Evolutionary conservation across 441 rosid genomes (phyloP), one percentile per base, ranked within the genome.

Genomic region (Jatropha podagrica): DNA sequence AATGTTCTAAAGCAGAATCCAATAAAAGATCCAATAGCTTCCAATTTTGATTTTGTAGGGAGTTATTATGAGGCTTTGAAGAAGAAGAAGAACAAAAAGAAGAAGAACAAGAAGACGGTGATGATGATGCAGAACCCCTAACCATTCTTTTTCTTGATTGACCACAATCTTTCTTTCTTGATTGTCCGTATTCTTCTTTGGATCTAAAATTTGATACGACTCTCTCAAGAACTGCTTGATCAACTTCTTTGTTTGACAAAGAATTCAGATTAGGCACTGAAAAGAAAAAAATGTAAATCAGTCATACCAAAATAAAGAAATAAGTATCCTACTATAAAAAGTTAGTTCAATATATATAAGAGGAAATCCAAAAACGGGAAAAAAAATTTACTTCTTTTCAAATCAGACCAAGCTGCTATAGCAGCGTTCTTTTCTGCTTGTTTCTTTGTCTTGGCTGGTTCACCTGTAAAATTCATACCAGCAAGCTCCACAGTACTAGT

Each of bases 401-500:
- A 84, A 77, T 92, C 80, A 80, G 90, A 89, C 97, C 95, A 92
- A 18, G 97, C 92, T 46, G 92, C 85, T 71, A 89, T 88, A 2
- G 94, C 97, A 13, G 94, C 97, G 83, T 90, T 89, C 81, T 92
- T 92, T 87, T 92, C 95, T 11, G 95, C 97, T 82, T 92, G 95
- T 75, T 90, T 92, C 86, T 89, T 92, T 7, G 90, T 89, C 83
- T 92, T 92, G 55, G 95, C 92, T 5, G 91, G 80, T 5, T 89
- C 97, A 17, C 97, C 95, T 0, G 68, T 81, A 76, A 92, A 90
- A 74, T 76, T 89, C 88, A 87, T 84, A 18, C 95, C 92, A 81
- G 97, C 95, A 74, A 92, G 86, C 83, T 87, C 90, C 76, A 92
- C 93, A 0, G 84, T 86, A 68, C 90, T 86, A 42, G 88, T 86